Base-by-base conservation (phyloP, 768 basidiomycete genomes). In the Sistotremastrum niveocremeum region DNA sequence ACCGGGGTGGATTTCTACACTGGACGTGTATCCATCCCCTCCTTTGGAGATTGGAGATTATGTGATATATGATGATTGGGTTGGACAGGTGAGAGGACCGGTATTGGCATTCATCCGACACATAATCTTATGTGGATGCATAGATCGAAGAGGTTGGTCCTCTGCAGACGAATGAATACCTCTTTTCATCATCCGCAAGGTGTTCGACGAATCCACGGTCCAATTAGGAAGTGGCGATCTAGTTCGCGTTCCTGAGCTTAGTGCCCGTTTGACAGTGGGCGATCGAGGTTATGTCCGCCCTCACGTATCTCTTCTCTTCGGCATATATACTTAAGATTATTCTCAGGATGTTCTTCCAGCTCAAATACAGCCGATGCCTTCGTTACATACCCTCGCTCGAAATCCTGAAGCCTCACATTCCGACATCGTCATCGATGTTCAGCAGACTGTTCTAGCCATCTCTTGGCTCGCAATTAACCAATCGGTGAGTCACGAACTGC, bases 401-500 rank as follows among this genome's bases (percentile, higher is more conserved):
- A 62, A 67, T 47, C 65, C 62, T 50, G 60, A 65, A 41, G 64
- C 69, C 9, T 66, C 67, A 36, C 57, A 56, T 9, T 62, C 65
- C 9, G 83, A 84, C 48, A 79, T 76, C 1, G 81, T 89, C 31
- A 66, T 90, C 34, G 71, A 74, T 28, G 72, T 89, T 30, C 76
- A 73, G 50, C 87, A 86, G 48, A 83, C 76, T 10, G 80, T 84
- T 37, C 74, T 89, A 50, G 85, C 83, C 9, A 66, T 94, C 40
- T 73, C 79, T 41, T 94, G 90, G 90, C 68, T 90, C 4, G 90
- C 87, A 12, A 65, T 94, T 45, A 90, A 88, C 51, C 90, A 94
- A 67, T 72, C 74, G 45, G 89, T 87, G 56, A 46, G 78, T 58
- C 32, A 9, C 20, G 20, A 20, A 20, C 20, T 20, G 20, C 20